These are phyloP conservation scores for Salicornia ramosissima DNA, from an alignment of 148 eudicot species.

Conservation along the genomic window DNA sequence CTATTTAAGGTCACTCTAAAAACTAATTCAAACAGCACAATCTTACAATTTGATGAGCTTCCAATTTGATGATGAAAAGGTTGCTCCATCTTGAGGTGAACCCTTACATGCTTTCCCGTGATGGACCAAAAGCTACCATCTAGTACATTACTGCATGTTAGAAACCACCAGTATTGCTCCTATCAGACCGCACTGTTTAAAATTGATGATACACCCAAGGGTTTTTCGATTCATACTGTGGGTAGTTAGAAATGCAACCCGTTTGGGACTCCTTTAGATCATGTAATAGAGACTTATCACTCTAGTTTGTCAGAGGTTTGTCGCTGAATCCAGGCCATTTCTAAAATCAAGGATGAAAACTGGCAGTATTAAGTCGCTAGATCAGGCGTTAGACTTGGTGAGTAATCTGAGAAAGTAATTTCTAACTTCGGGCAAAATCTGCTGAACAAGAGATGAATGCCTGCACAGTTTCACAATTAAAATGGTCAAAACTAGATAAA, in stretches of 20 bases:
- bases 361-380: slow-evolving; percentile 7
- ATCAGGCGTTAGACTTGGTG: slow-evolving; percentile 29
- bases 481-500: neutral
- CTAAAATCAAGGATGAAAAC: neutral
- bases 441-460: slow-evolving; percentile 48
- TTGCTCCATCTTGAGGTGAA: neutral
- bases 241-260: neutral
- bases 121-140: neutral
- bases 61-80: neutral
- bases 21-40: neutral
- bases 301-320: neutral
- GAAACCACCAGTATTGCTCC: neutral
- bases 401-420: slow-evolving; percentile 48
- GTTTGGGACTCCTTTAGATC: neutral
- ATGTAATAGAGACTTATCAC: neutral
- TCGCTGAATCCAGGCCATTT: neutral
- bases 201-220: neutral
- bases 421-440: slow-evolving; percentile 59
- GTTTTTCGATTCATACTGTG: neutral
- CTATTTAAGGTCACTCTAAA: neutral
- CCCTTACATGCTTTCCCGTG: neutral
- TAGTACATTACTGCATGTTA: neutral
- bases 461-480: slow-evolving; percentile 32
- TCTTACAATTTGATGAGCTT: neutral
- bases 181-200: neutral